Conservation (phyloP, 2,329 filamentous ascomycete species). For the Sclerotinia borealis region DNA sequence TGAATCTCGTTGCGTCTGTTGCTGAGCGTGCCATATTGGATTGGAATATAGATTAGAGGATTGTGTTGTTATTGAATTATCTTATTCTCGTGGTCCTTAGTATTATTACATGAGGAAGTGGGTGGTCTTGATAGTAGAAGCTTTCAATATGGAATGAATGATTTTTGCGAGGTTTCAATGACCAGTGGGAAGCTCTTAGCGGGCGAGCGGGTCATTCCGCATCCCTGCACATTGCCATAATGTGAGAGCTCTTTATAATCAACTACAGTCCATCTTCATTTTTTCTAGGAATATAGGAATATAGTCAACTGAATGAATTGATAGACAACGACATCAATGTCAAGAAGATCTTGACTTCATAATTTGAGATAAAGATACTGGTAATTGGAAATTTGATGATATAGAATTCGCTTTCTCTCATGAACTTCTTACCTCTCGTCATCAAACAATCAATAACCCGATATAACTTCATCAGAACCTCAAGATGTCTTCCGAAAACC, state of each 20-base stretch:
- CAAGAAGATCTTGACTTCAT: background rate
- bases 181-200: slow-evolving; percentile 21
- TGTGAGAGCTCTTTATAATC: background rate
- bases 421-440: background rate
- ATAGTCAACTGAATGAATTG: background rate
- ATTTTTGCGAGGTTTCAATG: slow-evolving; percentile 23
- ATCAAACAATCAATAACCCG: background rate
- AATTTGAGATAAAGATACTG: background rate
- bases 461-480: background rate
- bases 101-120: slow-evolving; percentile 25
- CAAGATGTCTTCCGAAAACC: slow-evolving; percentile 25
- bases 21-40: slow-evolving; percentile 55
- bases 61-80: background rate
- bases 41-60: background rate
- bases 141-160: slow-evolving; percentile 17
- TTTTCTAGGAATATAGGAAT: background rate
- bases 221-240: slow-evolving; percentile 12
- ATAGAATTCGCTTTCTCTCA: background rate
- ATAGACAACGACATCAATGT: background rate
- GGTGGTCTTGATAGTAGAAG: background rate
- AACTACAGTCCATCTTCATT: background rate
- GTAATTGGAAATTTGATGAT: background rate
- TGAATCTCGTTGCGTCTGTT: slow-evolving; percentile 75
- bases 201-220: slow-evolving; percentile 20
- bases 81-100: background rate